Base-by-base conservation (phyloP, 2,329 filamentous ascomycete species). In the Aspergillus calidoustus region DNA sequence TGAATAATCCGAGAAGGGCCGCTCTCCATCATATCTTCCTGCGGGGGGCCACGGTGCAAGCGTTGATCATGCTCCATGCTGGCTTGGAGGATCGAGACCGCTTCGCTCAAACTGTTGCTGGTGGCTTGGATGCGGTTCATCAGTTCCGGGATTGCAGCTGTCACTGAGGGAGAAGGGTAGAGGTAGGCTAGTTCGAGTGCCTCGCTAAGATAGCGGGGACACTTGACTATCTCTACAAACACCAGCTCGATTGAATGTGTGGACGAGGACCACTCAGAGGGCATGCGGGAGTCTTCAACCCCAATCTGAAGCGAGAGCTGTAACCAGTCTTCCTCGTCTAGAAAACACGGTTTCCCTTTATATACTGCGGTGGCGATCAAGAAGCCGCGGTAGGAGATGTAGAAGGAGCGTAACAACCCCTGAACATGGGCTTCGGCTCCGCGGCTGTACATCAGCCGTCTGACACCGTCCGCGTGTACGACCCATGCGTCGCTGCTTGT, bases 361-460 rank as follows among this genome's bases (percentile, higher is more conserved):
- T 73, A 69, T 8, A 77, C 68, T 0, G 77, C 72, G 3, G 73
- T 71, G 6, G 76, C 73, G 11, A 79, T 65, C 22, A 79, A 67
- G 25, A 77, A 76, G 3, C 76, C 75, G 7, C 77, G 72, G 64
- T 76, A 79, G 0, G 74, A 72, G 22, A 76, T 68, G 61, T 71
- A 79, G 43, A 76, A 72, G n/a, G 70, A 71, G 19, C 72, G 69
- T 23, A 72, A 74, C 47, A 78, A 69, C 1, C 74, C 76, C 4
- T 59, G 56, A 4, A 66, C 60, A 56, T 76, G 72, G 7, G 64
- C 60, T n/a, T 58, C 62, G 3, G 75, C 71, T 1, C 76, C 76
- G 6, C 76, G 72, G 15, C 68, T 68, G 17, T 68, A 67, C 72
- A 79, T 78, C n/a, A 79, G 63, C 13, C 68, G 66, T 46, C 69